Evolutionary conservation across 2,329 filamentous ascomycete species (phyloP).

Genomic region (Alternaria hordeiaustralica): DNA sequence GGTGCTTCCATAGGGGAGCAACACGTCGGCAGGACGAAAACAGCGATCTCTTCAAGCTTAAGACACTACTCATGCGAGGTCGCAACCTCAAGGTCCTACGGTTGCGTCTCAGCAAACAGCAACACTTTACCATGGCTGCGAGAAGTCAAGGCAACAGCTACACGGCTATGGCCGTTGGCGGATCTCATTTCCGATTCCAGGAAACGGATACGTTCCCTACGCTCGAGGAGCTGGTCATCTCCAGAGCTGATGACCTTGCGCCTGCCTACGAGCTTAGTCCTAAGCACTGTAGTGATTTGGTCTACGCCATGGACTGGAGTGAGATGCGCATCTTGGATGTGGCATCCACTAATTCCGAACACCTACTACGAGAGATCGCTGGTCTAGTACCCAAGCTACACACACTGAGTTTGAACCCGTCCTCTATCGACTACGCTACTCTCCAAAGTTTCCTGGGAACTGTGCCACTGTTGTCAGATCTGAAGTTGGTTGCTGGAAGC

Average conservation of each 20-base stretch:
- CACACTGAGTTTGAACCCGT: background rate
- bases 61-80: background rate
- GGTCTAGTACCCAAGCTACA: background rate
- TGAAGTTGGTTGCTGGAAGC: background rate
- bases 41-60: background rate
- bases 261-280: background rate
- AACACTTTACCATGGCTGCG: background rate
- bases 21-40: background rate
- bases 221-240: background rate
- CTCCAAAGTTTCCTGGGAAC: background rate
- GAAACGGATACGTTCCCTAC: background rate
- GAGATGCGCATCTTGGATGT: background rate
- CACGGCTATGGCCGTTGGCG: background rate
- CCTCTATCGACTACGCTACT: background rate
- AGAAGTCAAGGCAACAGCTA: background rate
- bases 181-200: background rate
- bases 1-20: background rate
- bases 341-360: background rate
- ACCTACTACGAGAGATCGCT: background rate
- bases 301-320: background rate
- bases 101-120: background rate
- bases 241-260: background rate
- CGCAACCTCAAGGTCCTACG: background rate
- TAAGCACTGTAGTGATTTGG: background rate
- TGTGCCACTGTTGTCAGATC: background rate